phyloP scores from a whole-genome alignment of 2,329 filamentous ascomycete genomes.

The Chrysoporthe cubensis region DNA sequence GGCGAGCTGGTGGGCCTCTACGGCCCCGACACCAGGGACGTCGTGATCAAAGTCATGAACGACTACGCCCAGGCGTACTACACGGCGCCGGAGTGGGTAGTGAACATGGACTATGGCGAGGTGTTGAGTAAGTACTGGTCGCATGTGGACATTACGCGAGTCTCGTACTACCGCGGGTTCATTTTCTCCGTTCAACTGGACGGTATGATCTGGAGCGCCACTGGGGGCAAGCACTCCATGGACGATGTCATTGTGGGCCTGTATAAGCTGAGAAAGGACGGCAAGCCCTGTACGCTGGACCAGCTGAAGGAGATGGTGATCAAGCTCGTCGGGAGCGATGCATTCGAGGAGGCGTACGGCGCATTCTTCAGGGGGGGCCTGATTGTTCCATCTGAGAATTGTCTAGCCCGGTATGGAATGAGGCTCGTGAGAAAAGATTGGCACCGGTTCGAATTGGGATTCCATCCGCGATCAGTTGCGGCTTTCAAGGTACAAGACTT shows the following conservation, averaged over 20 bases:
- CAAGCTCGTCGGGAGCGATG: too few relatives aligned
- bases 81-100: slow-evolving; percentile 14
- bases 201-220: slow-evolving; percentile 16
- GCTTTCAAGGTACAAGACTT: slow-evolving; percentile 16
- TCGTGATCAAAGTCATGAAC: slow-evolving; percentile 24
- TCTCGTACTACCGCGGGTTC: slow-evolving; percentile 22
- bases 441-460: slow-evolving; percentile 23
- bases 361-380: too few relatives aligned
- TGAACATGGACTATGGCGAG: slow-evolving; percentile 12
- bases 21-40: slow-evolving; percentile 2
- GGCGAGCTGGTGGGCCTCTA: slow-evolving; percentile 23
- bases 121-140: slow-evolving; percentile 24
- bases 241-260: slow-evolving; percentile 27
- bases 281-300: neutral
- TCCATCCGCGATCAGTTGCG: slow-evolving; percentile 16
- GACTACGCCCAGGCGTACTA: slow-evolving; percentile 28
- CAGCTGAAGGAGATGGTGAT: slow-evolving; percentile 9
- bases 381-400: neutral
- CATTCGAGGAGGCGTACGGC: too few relatives aligned
- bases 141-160: slow-evolving; percentile 18
- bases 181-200: slow-evolving; percentile 25
- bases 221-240: slow-evolving; percentile 16
- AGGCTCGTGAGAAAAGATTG: slow-evolving; percentile 17
- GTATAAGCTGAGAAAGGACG: slow-evolving; percentile 20
- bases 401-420: slow-evolving; percentile 20